Base-by-base conservation (phyloP, 2,329 filamentous ascomycete genomes). In the Colletotrichum horii region DNA sequence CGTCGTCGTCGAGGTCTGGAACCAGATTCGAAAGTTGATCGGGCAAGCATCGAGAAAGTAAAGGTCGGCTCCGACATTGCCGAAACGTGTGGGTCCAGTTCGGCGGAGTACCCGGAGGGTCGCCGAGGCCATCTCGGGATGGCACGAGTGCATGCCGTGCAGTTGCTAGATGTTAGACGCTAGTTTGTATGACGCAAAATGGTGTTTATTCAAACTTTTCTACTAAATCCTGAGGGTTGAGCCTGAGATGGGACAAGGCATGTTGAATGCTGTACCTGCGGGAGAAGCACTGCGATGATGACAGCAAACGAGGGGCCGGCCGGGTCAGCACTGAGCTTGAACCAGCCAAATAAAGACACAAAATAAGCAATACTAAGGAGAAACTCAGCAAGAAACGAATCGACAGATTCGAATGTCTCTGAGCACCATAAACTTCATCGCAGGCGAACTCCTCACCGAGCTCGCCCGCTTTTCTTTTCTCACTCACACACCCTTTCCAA, bases 401-500 rank as follows among this genome's bases (percentile, higher is more conserved):
- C 8, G 26, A 43, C 22, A 52, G 24, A 14, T 14, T 6, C 16
- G 34, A 6, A 22, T 19, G 12, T 32, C 52, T 48, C 26, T 8
- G 26, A 24, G 19, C n/a, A 2, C 11, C 7, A 43, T 15, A 16
- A 38, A 48, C 66, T 19, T 15, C 12, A 30, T 9, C 32, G 69
- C 69, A 73, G 43, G 9, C 8, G 14, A n/a, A 14, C 70, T 58
- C 74, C 74, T 75, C 74, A 74, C 74, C 74, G 74, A 64, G 34
- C 56, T 22, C 22, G 43, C 69, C 36, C 7, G n/a, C 8, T n/a
- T 48, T 22, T 26, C 4, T 3, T 34, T 14, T 22, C 52, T 32
- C 68, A 67, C 38, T 62, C 68, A 72, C 68, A 60, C 55, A 22
- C 73, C 70, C 64, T 60, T 65, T 19, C 70, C 93, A 79, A 94